phyloP scores from a whole-genome alignment of 2,329 filamentous ascomycete genomes.

The Penicillium sp. region DNA sequence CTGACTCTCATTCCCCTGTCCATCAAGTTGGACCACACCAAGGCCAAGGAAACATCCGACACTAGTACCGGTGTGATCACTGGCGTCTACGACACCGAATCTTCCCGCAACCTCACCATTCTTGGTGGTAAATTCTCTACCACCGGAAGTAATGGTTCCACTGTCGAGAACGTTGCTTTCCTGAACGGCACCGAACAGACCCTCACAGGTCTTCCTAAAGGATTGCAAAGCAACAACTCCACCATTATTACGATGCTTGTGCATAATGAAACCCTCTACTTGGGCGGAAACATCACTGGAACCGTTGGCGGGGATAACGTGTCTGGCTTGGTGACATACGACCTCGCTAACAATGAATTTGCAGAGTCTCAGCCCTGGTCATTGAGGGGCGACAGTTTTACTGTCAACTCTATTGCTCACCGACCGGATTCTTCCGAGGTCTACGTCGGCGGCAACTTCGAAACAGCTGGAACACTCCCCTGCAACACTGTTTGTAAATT shows the following conservation, averaged over 20 bases:
- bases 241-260: conserved; percentile 74
- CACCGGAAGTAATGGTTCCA: conserved; percentile 68
- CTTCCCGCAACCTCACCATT: conserved; percentile 78
- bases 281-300: conserved; percentile 80
- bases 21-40: conserved; percentile 53
- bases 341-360: conserved; percentile 69
- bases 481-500: conserved; percentile 85
- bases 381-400: conserved; percentile 69
- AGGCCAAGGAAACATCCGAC: conserved; percentile 24
- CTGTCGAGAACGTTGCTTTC: conserved; percentile 78
- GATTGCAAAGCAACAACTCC: conserved; percentile 71
- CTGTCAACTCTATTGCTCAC: conserved; percentile 76
- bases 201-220: conserved; percentile 68
- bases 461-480: conserved; percentile 78
- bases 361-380: conserved; percentile 72
- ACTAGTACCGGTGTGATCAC: conserved; percentile 59
- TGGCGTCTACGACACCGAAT: conserved; percentile 75
- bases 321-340: conserved; percentile 78
- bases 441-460: conserved; percentile 85
- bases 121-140: conserved; percentile 86
- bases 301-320: conserved; percentile 64
- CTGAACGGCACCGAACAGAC: conserved; percentile 75
- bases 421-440: conserved; percentile 73
- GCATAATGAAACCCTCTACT: conserved; percentile 71
- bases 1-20: conserved; percentile 46